These are phyloP conservation scores for Klebsormidium nitens DNA, from an alignment of 139 green algal species.

Conservation along the genomic window DNA sequence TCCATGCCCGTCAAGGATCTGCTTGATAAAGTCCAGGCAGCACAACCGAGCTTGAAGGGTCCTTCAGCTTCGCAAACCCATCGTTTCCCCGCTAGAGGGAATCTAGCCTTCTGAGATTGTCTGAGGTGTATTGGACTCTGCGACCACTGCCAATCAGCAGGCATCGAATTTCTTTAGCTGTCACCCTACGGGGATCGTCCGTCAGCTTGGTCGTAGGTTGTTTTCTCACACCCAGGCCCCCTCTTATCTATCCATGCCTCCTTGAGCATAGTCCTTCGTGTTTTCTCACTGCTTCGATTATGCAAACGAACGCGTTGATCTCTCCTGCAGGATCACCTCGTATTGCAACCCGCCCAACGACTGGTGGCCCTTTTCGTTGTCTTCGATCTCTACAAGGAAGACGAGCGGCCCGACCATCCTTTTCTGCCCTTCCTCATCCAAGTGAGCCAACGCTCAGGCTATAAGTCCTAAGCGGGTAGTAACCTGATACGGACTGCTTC, in stretches of 20 bases:
- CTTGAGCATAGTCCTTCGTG: not conserved
- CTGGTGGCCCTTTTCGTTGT: constrained; percentile 28
- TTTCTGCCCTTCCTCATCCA: constrained; percentile 35
- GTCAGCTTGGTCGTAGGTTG: not conserved
- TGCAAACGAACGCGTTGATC: constrained; percentile 5
- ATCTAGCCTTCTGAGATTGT: no score
- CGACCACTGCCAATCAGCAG: no score
- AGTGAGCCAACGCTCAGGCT: constrained; percentile 1
- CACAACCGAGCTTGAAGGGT: no score
- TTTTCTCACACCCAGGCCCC: not conserved
- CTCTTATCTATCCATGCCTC: not conserved
- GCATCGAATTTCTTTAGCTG: not conserved
- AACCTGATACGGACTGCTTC: constrained; percentile 1
- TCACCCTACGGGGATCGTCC: not conserved
- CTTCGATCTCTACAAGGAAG: constrained; percentile 23
- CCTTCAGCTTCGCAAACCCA: no score
- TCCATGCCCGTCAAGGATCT: no score
- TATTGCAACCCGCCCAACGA: constrained; percentile 26
- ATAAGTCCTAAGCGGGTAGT: not conserved
- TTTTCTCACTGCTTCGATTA: not conserved
- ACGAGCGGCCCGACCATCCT: constrained; percentile 14
- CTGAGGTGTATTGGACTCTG: no score
- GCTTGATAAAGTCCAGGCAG: no score
- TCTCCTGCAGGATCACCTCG: constrained; percentile 34
- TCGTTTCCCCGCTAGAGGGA: no score